Percentiles rank a stretch among this genome's conserved stretches.
Evolutionary conservation across 257 asterid species (phyloP).

Genomic region (Coffea eugenioides): DNA sequence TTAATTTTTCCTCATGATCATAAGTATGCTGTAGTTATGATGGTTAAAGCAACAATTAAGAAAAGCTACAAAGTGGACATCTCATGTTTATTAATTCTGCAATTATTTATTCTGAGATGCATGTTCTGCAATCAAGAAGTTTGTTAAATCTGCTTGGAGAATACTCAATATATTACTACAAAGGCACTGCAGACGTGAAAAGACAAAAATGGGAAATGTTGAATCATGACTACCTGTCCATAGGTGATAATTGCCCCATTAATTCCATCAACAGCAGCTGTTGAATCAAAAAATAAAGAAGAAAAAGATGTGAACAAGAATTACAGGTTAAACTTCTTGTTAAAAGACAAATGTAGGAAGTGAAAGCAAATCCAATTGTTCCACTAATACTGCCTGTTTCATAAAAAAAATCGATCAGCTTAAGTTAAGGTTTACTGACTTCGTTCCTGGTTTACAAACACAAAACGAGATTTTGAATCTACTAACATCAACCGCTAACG

Average conservation of each 20-base stretch:
- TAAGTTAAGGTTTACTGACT: neutral
- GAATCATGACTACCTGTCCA: conserved; percentile 62
- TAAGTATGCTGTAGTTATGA: no score
- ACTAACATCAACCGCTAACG: neutral
- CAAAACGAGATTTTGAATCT: neutral
- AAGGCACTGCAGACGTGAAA: conserved; percentile 5
- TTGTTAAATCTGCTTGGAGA: neutral
- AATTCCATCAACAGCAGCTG: conserved; percentile 65
- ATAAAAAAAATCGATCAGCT: no score
- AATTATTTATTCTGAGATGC: no score
- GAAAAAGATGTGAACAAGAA: neutral
- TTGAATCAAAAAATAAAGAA: conserved; percentile 4
- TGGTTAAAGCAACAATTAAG: no score
- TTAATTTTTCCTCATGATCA: no score
- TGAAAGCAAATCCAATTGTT: neutral
- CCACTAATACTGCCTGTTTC: neutral
- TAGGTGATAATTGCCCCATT: conserved; percentile 77
- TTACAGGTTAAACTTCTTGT: neutral
- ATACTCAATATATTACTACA: neutral
- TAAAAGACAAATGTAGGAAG: neutral
- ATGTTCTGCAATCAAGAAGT: neutral
- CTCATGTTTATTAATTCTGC: no score
- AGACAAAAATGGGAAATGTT: conserved; percentile 5
- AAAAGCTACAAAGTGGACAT: no score
- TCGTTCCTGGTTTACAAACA: neutral